Evolutionary conservation across 164 flowering plant genomes (phyloP).

Genomic region (Chloranthus sessilifolius): DNA sequence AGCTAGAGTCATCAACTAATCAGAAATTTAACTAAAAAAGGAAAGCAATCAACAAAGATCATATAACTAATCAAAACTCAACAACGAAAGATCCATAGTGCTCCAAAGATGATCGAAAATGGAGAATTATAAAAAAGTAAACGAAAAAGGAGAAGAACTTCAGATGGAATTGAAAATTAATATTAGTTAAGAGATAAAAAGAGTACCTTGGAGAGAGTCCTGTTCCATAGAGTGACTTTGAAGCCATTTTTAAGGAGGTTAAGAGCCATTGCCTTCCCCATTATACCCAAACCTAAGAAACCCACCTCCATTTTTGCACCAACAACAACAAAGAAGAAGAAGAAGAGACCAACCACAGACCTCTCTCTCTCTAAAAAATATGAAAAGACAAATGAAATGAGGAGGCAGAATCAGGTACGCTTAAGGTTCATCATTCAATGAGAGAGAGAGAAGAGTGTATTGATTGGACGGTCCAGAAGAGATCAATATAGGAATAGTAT

Average conservation of each 20-base stretch:
- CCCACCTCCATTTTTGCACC: slow-evolving; percentile 79
- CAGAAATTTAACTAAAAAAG: no score
- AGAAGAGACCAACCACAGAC: no score
- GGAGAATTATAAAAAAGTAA: neutral
- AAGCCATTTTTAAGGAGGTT: slow-evolving; percentile 73
- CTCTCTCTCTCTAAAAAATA: neutral
- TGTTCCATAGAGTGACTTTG: slow-evolving; percentile 96
- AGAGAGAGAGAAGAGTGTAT: neutral
- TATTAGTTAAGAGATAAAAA: neutral
- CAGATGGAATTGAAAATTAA: neutral
- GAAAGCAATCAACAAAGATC: no score
- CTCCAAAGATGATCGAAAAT: no score
- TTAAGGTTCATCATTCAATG: no score
- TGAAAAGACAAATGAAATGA: neutral
- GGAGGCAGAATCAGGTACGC: neutral
- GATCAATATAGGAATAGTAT: neutral
- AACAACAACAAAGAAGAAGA: no score
- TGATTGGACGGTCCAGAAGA: neutral
- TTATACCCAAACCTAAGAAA: slow-evolving; percentile 86
- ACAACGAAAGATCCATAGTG: no score
- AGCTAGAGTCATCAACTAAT: no score
- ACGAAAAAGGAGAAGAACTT: neutral
- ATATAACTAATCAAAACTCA: no score
- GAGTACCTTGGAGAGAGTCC: slow-evolving; percentile 81
- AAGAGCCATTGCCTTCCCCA: slow-evolving; percentile 94